A percentile compares a stretch with the other conserved stretches of the same genome.
phyloP scores from a whole-genome alignment of 2,329 filamentous ascomycete species.

The Metarhizium sp. region DNA sequence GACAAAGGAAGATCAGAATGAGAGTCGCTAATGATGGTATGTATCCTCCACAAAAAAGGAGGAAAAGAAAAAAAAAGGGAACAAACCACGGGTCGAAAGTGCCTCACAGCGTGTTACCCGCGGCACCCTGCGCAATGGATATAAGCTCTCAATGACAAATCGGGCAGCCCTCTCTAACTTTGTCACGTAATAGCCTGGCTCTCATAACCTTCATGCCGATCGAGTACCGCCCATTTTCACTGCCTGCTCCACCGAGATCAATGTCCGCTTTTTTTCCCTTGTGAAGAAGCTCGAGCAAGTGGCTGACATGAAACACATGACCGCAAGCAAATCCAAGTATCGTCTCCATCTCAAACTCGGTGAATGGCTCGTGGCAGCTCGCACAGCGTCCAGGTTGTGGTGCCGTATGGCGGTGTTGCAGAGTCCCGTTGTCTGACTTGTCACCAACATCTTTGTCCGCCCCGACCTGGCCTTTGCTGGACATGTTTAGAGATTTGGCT shows the following conservation, averaged over 20 bases:
- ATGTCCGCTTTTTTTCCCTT: slow-evolving; percentile 36
- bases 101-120: background rate
- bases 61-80: too few species aligned
- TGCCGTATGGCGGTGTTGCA: slow-evolving; percentile 18
- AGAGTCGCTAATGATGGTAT: background rate
- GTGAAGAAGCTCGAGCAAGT: slow-evolving; percentile 50
- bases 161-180: slow-evolving; percentile 56
- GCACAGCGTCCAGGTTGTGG: slow-evolving; percentile 49
- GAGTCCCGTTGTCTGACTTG: background rate
- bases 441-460: slow-evolving; percentile 10
- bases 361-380: slow-evolving; percentile 45
- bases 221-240: slow-evolving; percentile 44
- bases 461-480: slow-evolving; percentile 10
- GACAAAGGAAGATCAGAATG: background rate
- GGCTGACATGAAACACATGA: slow-evolving; percentile 70
- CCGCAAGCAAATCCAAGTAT: slow-evolving; percentile 75
- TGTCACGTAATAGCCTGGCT: slow-evolving; percentile 66
- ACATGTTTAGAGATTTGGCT: slow-evolving; percentile 27
- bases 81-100: too few species aligned
- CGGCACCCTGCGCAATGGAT: background rate
- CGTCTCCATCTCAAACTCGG: slow-evolving; percentile 57
- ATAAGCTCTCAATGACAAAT: slow-evolving; percentile 31
- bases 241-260: slow-evolving; percentile 33
- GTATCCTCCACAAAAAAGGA: background rate
- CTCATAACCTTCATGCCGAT: slow-evolving; percentile 84